Evolutionary conservation across 768 basidiomycete species (phyloP).

Genomic region (Tulasnella sp.): DNA sequence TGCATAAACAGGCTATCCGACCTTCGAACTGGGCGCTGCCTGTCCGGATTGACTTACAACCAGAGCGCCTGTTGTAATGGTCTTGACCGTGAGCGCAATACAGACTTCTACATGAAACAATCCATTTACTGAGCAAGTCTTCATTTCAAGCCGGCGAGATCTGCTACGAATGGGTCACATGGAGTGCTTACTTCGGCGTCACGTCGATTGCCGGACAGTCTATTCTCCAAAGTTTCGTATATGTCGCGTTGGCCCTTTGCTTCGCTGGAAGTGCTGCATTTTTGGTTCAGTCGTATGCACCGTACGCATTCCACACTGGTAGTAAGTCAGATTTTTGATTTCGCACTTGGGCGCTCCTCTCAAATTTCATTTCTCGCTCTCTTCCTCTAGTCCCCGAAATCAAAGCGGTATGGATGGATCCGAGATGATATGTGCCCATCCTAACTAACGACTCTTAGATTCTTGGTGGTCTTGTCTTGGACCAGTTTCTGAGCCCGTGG

Average conservation of each 20-base stretch:
- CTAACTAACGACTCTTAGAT: constrained; percentile 34
- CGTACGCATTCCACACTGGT: constrained; percentile 70
- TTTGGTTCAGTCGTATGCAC: constrained; percentile 54
- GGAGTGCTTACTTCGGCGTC: constrained; percentile 50
- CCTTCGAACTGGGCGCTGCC: constrained; percentile 54
- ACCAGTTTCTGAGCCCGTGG: constrained; percentile 77
- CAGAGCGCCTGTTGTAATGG: constrained; percentile 61
- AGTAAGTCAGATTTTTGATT: constrained; percentile 41
- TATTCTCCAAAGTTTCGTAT: constrained; percentile 51
- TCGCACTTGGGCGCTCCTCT: background rate
- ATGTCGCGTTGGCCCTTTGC: constrained; percentile 52
- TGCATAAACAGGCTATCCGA: constrained; percentile 48
- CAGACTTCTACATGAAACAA: constrained; percentile 12
- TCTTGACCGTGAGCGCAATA: constrained; percentile 34
- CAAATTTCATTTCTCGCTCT: background rate
- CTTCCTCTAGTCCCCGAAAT: constrained; percentile 54
- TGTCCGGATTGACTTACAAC: constrained; percentile 60
- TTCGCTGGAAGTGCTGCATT: constrained; percentile 55
- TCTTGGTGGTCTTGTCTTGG: constrained; percentile 74
- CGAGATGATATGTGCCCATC: too few relatives aligned
- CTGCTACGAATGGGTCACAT: constrained; percentile 55
- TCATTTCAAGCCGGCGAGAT: constrained; percentile 44
- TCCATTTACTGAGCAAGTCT: constrained; percentile 5
- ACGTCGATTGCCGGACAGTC: constrained; percentile 47
- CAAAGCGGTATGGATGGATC: constrained; percentile 44